Conservation (phyloP, 108 stramenopile genomes). For the Aurantiochytrium sp. region DNA sequence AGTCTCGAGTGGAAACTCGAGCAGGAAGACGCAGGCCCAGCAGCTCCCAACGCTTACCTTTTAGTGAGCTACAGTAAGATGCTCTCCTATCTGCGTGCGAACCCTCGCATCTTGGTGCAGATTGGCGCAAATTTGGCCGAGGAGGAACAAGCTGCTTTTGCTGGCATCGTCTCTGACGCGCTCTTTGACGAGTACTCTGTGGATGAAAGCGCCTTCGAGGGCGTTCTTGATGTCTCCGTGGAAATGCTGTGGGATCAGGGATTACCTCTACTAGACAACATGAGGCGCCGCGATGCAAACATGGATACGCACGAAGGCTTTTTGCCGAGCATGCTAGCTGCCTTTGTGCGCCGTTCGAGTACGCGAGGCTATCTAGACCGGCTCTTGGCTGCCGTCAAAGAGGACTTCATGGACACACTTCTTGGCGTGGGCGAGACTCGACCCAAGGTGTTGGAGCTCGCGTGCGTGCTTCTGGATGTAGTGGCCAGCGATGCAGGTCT, state of each 20-base stretch:
- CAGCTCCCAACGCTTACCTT: not conserved
- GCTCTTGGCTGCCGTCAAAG: not conserved
- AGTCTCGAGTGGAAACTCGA: not conserved
- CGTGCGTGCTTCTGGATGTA: not conserved
- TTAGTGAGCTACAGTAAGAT: not conserved
- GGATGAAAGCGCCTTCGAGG: not conserved
- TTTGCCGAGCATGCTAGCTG: not conserved
- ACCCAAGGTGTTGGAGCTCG: not conserved
- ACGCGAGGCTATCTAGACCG: not conserved
- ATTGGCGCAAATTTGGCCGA: not conserved
- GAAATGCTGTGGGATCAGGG: conserved; percentile 14
- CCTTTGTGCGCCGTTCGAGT: not conserved
- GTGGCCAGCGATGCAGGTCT: not conserved
- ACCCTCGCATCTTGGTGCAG: not conserved
- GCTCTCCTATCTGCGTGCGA: not conserved
- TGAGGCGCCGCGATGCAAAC: not conserved
- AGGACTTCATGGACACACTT: not conserved
- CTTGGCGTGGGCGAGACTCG: not conserved
- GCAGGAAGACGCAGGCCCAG: not conserved
- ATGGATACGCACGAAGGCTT: not conserved
- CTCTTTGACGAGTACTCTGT: conserved; percentile 18
- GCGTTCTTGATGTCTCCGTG: not conserved
- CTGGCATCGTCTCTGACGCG: not conserved
- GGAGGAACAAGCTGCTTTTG: not conserved
- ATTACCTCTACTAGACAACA: not conserved